Evolutionary conservation across 306 rosid species (phyloP), one percentile per base, ranked within the genome.

Genomic region (Coriaria nepalensis): DNA sequence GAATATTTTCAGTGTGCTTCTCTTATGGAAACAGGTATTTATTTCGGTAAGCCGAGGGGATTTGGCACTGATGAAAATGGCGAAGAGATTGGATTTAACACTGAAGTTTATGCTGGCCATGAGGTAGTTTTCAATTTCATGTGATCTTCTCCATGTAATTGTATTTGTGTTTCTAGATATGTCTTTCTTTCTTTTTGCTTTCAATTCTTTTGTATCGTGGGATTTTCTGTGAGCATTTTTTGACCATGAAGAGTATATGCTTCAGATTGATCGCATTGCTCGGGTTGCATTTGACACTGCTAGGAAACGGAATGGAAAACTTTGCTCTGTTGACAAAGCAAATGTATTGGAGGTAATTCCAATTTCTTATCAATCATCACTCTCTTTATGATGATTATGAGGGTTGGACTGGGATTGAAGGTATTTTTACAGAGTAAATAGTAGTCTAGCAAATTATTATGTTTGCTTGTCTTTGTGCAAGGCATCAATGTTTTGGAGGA

Each of bases 401-500:
- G n/a, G n/a, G n/a, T n/a, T n/a, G n/a, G n/a, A n/a, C n/a, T n/a
- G n/a, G n/a, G n/a, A n/a, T n/a, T n/a, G n/a, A n/a, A n/a, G n/a
- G n/a, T n/a, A n/a, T n/a, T n/a, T n/a, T n/a, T n/a, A n/a, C 43
- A 62, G 62, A 64, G 54, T 50, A 20, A 44, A n/a, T n/a, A n/a
- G n/a, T n/a, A n/a, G n/a, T n/a, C n/a, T n/a, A n/a, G n/a, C n/a
- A n/a, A n/a, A n/a, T n/a, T n/a, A n/a, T n/a, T n/a, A n/a, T n/a
- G n/a, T n/a, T n/a, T n/a, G n/a, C n/a, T n/a, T n/a, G n/a, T n/a
- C n/a, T n/a, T n/a, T 62, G 37, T 71, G 57, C 59, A 81, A n/a
- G 95, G 92, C 95, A 34, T 81, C 97, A 10, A 84, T 84, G 78
- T 45, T 90, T 5, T 84, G 95, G 97, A 78, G 97, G 64, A 90